These are phyloP conservation scores for Russula emetica DNA, from an alignment of 768 basidiomycete species.

Conservation along the genomic window DNA sequence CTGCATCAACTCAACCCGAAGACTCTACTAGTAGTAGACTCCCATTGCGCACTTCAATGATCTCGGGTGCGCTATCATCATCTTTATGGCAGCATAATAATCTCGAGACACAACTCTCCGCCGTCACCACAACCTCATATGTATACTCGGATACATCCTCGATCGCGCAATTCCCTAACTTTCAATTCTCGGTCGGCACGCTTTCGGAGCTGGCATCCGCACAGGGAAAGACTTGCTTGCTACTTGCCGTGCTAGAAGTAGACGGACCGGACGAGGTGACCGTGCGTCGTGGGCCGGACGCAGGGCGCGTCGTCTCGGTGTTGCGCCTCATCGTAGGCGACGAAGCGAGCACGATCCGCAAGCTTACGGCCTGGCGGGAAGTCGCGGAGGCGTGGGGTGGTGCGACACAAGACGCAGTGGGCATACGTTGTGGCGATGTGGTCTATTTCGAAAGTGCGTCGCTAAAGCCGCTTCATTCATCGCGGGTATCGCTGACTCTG, in stretches of 20 bases:
- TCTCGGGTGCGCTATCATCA: not conserved
- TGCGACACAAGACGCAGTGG: constrained; percentile 40
- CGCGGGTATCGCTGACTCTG: not conserved
- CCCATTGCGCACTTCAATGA: constrained; percentile 23
- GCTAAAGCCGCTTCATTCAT: no score
- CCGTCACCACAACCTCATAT: constrained; percentile 34
- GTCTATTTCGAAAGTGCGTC: constrained; percentile 62
- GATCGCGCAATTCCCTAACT: constrained; percentile 67
- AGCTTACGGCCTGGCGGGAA: constrained; percentile 76
- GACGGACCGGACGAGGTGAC: constrained; percentile 69
- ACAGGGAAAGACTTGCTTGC: constrained; percentile 47
- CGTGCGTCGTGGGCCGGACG: constrained; percentile 64
- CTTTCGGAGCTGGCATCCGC: constrained; percentile 45
- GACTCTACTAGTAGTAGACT: not conserved
- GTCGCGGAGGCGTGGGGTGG: constrained; percentile 69
- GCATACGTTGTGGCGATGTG: constrained; percentile 66
- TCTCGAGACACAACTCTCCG: constrained; percentile 31
- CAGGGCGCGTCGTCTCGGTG: constrained; percentile 63
- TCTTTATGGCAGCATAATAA: not conserved
- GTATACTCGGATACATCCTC: constrained; percentile 62
- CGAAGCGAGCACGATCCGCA: constrained; percentile 62
- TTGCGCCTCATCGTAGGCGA: constrained; percentile 72
- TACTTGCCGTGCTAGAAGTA: constrained; percentile 68
- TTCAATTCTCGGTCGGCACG: constrained; percentile 64
- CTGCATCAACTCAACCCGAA: constrained; percentile 17